Evolutionary conservation across 176 grass and related monocot genomes (phyloP), one percentile per base, ranked within the genome.

Genomic region (Oropetium thomaeum): DNA sequence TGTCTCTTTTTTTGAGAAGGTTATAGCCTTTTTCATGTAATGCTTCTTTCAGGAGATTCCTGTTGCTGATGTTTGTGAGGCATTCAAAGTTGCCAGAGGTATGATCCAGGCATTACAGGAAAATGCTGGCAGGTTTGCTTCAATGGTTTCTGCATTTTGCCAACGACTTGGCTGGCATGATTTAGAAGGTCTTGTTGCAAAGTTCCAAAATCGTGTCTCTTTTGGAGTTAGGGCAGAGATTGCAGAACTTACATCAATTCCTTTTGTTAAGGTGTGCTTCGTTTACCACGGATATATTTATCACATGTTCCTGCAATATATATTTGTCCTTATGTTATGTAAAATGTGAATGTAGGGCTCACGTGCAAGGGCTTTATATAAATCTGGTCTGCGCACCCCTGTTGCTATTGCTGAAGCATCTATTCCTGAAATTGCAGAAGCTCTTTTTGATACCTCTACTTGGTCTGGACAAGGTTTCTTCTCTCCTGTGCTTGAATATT

Each of bases 181-280:
- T 79, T 89, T 97, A 77, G 88, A 93, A 80, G 90, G 94, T 27
- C 90, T 97, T 77, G 77, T 97, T 82, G 80, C 88, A 19, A 97
- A 93, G 82, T 97, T 97, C 65, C 94, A 97, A 82, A 97, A 97
- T 63, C 88, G 94, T 15, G 84, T 97, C 61, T 97, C 90, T 39
- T 97, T 97, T 89, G 94, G 94, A 91, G 94, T 97, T 60, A 88
- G 94, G 75, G 90, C 90, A 52, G 94, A 97, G 79, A 91, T 97
- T 58, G 94, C 78, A 4, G 94, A 93, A 81, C 80, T 97, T 69
- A 97, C 94, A 31, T 76, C 90, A 41, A 97, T 97, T 76, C 90
- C 90, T 41, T 93, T 80, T 77, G 83, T 97, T 58, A 97, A 97
- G 90, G 93, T 97, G 78, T 49, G 64, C 13, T 55, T 75, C 41